Percentiles rank a stretch among this genome's conserved stretches.
phyloP scores from a whole-genome alignment of 208 protist species.

The Leishmania turanica region DNA sequence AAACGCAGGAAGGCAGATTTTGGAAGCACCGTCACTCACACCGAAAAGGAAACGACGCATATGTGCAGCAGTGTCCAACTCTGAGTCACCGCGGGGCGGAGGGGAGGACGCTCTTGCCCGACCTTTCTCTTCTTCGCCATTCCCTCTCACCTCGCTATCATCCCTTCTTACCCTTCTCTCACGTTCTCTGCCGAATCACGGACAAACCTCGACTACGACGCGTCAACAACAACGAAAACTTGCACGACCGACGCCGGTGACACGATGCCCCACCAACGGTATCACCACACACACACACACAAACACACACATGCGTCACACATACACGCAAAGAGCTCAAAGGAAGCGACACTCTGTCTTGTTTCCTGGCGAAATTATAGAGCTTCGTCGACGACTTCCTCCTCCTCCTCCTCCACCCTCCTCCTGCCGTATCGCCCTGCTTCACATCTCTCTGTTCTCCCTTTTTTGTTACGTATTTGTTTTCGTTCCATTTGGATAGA shows the following conservation, averaged over 20 bases:
- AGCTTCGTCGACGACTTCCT: neutral
- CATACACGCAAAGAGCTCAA: neutral
- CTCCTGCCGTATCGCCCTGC: neutral
- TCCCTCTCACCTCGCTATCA: neutral
- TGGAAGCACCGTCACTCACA: neutral
- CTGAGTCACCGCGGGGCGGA: neutral
- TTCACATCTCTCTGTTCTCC: neutral
- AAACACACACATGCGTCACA: neutral
- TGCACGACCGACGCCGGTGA: neutral
- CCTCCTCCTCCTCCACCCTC: too few relatives aligned
- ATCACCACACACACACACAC: neutral
- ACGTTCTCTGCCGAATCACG: neutral
- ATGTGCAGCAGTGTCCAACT: neutral
- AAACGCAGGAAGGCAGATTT: neutral
- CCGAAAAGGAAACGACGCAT: neutral
- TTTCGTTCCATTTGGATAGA: neutral
- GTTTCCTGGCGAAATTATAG: slow-evolving; percentile 8
- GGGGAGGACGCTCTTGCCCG: neutral
- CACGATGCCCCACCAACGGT: neutral
- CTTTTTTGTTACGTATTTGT: neutral
- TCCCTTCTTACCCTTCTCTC: neutral
- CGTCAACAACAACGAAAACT: neutral
- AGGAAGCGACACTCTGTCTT: slow-evolving; percentile 4
- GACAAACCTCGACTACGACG: neutral
- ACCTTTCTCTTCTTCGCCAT: neutral